Conservation (phyloP, 805 yeast genomes). For the Teunomyces atbi region DNA sequence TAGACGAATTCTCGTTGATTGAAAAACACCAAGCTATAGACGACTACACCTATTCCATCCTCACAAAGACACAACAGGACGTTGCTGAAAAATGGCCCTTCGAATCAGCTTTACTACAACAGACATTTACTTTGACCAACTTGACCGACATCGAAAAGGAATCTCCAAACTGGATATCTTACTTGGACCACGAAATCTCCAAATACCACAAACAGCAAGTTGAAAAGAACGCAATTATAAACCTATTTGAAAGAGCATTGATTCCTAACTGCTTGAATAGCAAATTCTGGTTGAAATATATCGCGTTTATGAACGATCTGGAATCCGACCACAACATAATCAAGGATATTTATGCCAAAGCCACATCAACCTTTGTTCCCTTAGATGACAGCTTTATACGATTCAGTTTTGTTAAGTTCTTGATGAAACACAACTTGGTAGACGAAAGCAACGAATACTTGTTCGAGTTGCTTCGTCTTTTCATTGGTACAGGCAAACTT, state of each 20-base stretch:
- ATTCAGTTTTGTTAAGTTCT: constrained; percentile 23
- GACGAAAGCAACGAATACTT: constrained; percentile 26
- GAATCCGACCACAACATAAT: constrained; percentile 27
- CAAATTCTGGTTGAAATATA: constrained; percentile 67
- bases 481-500: constrained; percentile 16
- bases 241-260: constrained; percentile 70
- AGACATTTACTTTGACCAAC: constrained; percentile 45
- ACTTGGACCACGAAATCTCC: constrained; percentile 53
- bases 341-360: constrained; percentile 50
- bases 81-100: constrained; percentile 67
- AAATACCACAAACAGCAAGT: not conserved
- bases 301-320: constrained; percentile 47
- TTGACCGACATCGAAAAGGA: constrained; percentile 36
- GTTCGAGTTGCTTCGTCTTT: constrained; percentile 23
- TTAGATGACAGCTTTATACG: constrained; percentile 23
- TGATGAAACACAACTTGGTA: constrained; percentile 15
- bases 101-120: constrained; percentile 63
- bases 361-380: constrained; percentile 42
- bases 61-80: constrained; percentile 45
- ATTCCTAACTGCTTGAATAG: constrained; percentile 63
- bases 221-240: constrained; percentile 30
- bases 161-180: constrained; percentile 58
- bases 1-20: constrained; percentile 28
- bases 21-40: constrained; percentile 45
- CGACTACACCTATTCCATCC: constrained; percentile 41